Conservation (phyloP, 495 filamentous ascomycete genomes). For the Massariosphaeria phaeospora region DNA sequence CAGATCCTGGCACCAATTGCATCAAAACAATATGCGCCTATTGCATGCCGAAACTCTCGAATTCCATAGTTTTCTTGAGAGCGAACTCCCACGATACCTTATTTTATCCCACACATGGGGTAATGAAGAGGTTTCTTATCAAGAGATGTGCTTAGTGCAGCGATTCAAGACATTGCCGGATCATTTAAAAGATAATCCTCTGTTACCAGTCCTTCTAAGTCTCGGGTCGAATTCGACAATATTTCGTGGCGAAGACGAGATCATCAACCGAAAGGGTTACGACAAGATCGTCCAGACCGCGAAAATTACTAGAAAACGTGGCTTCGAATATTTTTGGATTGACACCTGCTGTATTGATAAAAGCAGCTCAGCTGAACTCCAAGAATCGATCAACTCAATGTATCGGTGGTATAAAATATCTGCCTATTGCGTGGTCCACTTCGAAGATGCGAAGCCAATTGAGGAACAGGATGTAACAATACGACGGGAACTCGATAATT, state of each 20-base stretch:
- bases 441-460: neutral
- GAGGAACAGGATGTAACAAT: too few species aligned
- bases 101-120: constrained; percentile 25
- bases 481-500: too few species aligned
- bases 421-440: constrained; percentile 5
- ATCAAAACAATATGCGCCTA: constrained; percentile 14
- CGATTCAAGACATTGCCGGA: neutral
- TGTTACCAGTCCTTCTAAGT: neutral
- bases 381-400: constrained; percentile 22
- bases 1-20: too few species aligned
- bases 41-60: constrained; percentile 16
- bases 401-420: constrained; percentile 21
- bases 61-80: neutral
- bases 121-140: constrained; percentile 18
- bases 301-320: neutral
- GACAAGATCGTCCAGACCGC: constrained; percentile 14
- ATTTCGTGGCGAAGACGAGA: neutral
- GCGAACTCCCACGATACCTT: constrained; percentile 1
- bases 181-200: neutral
- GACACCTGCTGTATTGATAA: constrained; percentile 36
- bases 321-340: constrained; percentile 10
- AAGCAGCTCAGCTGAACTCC: constrained; percentile 17
- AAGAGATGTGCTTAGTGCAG: constrained; percentile 22
- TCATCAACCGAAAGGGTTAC: constrained; percentile 7
- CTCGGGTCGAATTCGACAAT: neutral